Base-by-base conservation (phyloP, 2,329 filamentous ascomycete species). In the Fusarium sp. region DNA sequence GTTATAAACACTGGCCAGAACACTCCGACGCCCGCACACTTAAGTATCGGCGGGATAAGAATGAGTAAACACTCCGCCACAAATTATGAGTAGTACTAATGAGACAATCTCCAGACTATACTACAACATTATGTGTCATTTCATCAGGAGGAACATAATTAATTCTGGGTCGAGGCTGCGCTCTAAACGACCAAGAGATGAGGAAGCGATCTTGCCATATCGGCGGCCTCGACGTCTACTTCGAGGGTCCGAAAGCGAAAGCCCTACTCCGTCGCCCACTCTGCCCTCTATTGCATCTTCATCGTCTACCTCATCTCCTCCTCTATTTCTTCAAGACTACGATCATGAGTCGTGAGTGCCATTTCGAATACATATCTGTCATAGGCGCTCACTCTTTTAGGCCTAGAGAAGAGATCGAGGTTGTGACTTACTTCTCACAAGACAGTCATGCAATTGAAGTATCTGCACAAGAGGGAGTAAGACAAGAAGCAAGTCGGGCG, bases 281-380 rank as follows among this genome's bases (percentile, higher is more conserved):
- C 13, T 16, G 4, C 30, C 30, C 9, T 30, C 7, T 4, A 30
- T 30, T 4, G 8, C 30, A 30, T 30, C 30, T 30, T 30, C 40
- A 15, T 28, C 23, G 0, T 15, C 23, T 1, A 9, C 8, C 2
- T 0, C 6, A 0, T n/a, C 42, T 30, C 28, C 42, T 23, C 0
- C 12, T 3, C 38, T 16, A 8, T 4, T 3, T 4, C 4, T 13
- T 4, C 0, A 7, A 1, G 0, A 4, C 4, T 6, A 11, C 18
- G 10, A 8, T 0, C 4, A n/a, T 20, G 15, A n/a, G 0, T 20
- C 7, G 61, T 60, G n/a, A 12, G 62, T 60, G 2, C 3, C 4
- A 7, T 4, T 0, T 4, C 9, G 8, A 8, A 1, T 16, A 4
- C 1, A 8, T 12, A 3, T 16, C 3, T 20, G 1, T 7, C 3